Evolutionary conservation across 495 filamentous ascomycete species (phyloP).

Genomic region (Copromyces sp.): DNA sequence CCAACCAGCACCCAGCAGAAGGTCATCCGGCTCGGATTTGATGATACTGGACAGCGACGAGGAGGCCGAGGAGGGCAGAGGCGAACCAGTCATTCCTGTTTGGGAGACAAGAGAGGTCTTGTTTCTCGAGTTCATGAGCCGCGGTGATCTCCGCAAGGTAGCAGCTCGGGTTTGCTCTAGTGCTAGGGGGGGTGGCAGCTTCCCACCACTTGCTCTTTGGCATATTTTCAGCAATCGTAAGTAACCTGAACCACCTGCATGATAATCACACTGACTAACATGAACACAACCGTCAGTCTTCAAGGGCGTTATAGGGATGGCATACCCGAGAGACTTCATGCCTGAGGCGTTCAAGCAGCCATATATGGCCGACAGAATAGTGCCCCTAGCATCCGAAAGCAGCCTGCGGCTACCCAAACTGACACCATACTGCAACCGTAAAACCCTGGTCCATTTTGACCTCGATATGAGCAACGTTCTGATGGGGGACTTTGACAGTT

Average conservation of each 20-base stretch:
- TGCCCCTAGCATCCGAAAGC: neutral
- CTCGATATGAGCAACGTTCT: conserved; percentile 6
- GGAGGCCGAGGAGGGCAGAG: neutral
- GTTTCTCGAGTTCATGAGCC: conserved; percentile 8
- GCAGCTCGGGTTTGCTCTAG: neutral
- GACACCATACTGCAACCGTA: neutral
- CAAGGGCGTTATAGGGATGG: conserved; percentile 6
- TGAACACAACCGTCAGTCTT: conserved; percentile 1
- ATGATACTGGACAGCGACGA: neutral
- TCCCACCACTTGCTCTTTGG: conserved; percentile 3
- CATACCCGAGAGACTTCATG: conserved; percentile 4
- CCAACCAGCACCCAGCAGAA: neutral
- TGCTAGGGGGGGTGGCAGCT: neutral
- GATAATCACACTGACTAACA: neutral
- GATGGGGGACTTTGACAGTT: neutral
- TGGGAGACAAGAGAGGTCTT: neutral
- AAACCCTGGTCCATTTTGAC: conserved; percentile 6
- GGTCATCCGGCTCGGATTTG: neutral
- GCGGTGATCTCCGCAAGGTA: conserved; percentile 3
- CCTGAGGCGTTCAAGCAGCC: neutral
- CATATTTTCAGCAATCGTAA: conserved; percentile 9
- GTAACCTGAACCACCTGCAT: neutral
- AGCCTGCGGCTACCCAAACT: neutral
- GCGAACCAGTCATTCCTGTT: neutral
- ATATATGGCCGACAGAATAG: neutral